Evolutionary conservation across 768 basidiomycete species (phyloP).

Genomic region (Bullera alba): DNA sequence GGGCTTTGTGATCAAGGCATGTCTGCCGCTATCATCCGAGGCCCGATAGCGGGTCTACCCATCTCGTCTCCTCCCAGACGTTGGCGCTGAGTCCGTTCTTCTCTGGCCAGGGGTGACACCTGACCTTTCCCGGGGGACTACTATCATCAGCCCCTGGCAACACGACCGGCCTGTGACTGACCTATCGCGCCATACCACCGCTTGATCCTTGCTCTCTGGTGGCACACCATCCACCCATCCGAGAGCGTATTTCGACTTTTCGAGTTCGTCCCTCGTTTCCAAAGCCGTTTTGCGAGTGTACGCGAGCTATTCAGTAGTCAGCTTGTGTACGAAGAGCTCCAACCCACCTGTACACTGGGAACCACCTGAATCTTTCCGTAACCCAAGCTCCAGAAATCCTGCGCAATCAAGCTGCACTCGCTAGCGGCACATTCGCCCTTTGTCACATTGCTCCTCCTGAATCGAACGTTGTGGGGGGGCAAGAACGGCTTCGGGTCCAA

Average conservation of each 20-base stretch:
- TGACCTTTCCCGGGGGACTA: conserved; percentile 40
- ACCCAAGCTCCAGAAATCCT: conserved; percentile 41
- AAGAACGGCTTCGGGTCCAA: conserved; percentile 41
- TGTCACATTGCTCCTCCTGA: conserved; percentile 26
- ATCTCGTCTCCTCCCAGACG: conserved; percentile 40
- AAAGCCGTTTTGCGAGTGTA: conserved; percentile 36
- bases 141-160: background rate
- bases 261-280: conserved; percentile 22
- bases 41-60: conserved; percentile 32
- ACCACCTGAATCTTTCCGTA: conserved; percentile 41
- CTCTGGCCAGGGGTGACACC: conserved; percentile 46
- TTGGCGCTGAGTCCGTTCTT: conserved; percentile 36
- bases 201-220: conserved; percentile 10
- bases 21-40: too few species aligned
- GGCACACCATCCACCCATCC: conserved; percentile 40
- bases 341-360: conserved; percentile 43
- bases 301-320: conserved; percentile 20
- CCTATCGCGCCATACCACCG: background rate
- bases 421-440: conserved; percentile 39
- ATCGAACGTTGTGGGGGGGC: conserved; percentile 35
- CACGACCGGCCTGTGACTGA: background rate
- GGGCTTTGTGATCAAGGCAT: too few species aligned
- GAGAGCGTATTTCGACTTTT: conserved; percentile 15
- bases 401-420: conserved; percentile 35
- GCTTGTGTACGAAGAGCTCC: background rate